Conservation (phyloP, 148 eudicot genomes). For the Silene uniflora region DNA sequence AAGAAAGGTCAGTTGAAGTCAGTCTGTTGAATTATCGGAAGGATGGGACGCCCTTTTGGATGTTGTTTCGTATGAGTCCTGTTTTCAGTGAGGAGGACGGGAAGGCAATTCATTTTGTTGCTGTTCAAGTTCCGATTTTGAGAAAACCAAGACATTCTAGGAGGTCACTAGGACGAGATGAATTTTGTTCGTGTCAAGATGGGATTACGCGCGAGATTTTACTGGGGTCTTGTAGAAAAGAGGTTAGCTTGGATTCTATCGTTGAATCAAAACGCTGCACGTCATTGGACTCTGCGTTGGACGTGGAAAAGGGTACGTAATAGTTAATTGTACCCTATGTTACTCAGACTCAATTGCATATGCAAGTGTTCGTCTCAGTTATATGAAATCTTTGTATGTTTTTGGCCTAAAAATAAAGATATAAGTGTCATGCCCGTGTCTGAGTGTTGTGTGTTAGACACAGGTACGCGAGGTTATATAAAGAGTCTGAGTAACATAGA, state of each 20-base stretch:
- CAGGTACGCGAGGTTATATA: no score
- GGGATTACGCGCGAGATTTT: conserved; percentile 33
- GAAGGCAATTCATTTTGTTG: conserved; percentile 67
- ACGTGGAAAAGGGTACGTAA: conserved; percentile 46
- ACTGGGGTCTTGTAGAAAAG: conserved; percentile 63
- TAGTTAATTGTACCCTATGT: no score
- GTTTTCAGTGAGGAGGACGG: conserved; percentile 74
- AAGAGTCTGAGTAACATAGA: neutral
- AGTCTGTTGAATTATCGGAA: conserved; percentile 74
- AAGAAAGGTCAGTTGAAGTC: conserved; percentile 55
- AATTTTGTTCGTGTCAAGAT: conserved; percentile 35
- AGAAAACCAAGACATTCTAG: conserved; percentile 37
- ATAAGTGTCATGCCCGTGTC: no score
- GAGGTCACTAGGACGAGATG: conserved; percentile 32
- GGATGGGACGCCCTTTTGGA: conserved; percentile 89
- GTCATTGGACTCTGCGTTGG: conserved; percentile 32
- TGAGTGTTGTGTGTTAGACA: no score
- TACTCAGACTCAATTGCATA: no score
- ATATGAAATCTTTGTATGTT: neutral
- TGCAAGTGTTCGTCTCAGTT: no score
- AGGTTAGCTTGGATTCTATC: conserved; percentile 44
- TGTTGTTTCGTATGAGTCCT: conserved; percentile 82
- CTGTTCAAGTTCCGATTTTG: conserved; percentile 75
- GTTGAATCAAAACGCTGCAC: conserved; percentile 26
- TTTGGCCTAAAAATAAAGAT: neutral